Conservation (phyloP, 2,329 filamentous ascomycete genomes). For the Penicillium crustosum region DNA sequence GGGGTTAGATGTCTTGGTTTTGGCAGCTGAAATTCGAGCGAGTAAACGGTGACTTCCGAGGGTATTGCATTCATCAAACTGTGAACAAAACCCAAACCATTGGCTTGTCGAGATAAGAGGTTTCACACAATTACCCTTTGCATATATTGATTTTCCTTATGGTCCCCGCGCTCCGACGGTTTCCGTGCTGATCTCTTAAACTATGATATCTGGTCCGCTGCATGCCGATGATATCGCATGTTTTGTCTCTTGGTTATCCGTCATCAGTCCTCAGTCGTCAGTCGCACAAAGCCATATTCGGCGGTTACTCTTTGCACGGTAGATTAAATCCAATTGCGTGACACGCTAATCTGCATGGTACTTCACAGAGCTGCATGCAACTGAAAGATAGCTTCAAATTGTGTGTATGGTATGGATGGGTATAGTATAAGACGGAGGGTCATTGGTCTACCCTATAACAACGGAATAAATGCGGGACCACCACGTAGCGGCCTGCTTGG, state of each 20-base stretch:
- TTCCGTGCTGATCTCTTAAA: conserved; percentile 19
- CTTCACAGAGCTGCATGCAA: not conserved
- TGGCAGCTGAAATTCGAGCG: not conserved
- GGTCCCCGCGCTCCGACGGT: conserved; percentile 23
- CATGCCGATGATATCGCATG: not conserved
- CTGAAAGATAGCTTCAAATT: not conserved
- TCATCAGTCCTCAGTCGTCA: not conserved
- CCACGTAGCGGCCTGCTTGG: conserved; percentile 11
- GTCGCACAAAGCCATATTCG: not conserved
- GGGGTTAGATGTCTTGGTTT: not conserved
- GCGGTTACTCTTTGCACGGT: not conserved
- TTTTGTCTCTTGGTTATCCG: too few relatives aligned
- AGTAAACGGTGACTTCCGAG: not conserved
- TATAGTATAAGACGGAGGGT: not conserved
- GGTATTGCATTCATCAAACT: too few relatives aligned
- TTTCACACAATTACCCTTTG: not conserved
- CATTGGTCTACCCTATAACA: conserved; percentile 24
- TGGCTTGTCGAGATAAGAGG: not conserved
- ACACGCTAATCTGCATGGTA: not conserved
- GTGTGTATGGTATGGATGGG: not conserved
- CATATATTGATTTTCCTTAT: conserved; percentile 1
- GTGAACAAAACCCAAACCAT: too few relatives aligned
- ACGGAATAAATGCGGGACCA: conserved; percentile 23
- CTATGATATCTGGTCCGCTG: not conserved
- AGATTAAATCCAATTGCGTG: not conserved